These are phyloP conservation scores for Eucalyptus erythrocorys DNA, from an alignment of 345 rosid species.

Conservation along the genomic window DNA sequence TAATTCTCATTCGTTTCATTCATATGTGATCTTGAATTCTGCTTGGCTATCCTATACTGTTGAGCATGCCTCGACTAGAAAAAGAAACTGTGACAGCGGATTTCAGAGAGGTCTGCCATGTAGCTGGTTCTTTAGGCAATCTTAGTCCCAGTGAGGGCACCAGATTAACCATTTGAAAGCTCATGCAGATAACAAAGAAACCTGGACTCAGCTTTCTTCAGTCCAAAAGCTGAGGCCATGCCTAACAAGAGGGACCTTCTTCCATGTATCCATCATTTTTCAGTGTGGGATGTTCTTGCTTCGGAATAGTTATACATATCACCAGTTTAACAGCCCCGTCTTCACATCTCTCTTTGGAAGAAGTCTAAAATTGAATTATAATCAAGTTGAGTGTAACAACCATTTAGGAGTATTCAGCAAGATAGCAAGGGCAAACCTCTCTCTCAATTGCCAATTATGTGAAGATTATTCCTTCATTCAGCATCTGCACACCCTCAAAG, in stretches of 20 bases:
- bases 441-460: not conserved
- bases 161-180: not conserved
- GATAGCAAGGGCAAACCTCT: not conserved
- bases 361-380: not conserved
- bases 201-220: not conserved
- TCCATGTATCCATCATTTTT: not conserved
- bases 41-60: not conserved
- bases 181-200: not conserved
- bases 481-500: not conserved
- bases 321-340: not conserved
- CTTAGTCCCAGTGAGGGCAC: not conserved
- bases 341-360: not conserved
- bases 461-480: not conserved
- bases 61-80: not conserved
- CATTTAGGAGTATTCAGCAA: not conserved
- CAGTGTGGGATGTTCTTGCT: not conserved
- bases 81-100: not conserved
- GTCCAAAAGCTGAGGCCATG: not conserved
- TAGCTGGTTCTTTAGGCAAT: not conserved
- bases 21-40: not conserved
- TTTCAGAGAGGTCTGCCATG: not conserved
- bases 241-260: not conserved
- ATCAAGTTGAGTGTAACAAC: not conserved
- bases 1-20: not conserved
- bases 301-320: not conserved